Percentiles rank a stretch among this genome's conserved stretches.
phyloP scores from a whole-genome alignment of 1,284 basidiomycete genomes.

The Retiboletus flavoniger region DNA sequence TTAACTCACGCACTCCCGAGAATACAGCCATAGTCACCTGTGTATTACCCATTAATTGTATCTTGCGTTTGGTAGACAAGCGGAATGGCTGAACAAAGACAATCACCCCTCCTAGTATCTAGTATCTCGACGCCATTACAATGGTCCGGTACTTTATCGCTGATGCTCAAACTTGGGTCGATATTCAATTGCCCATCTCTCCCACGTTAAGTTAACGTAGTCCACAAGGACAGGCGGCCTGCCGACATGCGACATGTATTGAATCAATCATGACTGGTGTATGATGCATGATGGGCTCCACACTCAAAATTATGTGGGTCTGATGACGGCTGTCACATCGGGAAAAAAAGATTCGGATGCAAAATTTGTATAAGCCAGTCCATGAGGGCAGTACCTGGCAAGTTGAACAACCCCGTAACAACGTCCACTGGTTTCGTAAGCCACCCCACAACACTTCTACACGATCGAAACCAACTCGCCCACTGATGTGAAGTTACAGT shows the following conservation, averaged over 20 bases:
- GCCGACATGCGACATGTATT: background rate
- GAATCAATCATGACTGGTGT: background rate
- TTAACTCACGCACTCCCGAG: background rate
- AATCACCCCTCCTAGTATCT: background rate
- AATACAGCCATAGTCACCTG: constrained; percentile 6
- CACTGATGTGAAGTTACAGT: constrained; percentile 34
- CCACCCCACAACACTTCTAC: constrained; percentile 3
- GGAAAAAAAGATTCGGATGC: background rate
- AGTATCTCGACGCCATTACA: background rate
- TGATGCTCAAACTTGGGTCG: background rate
- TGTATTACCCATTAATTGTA: constrained; percentile 9
- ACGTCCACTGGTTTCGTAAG: constrained; percentile 13
- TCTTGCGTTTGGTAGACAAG: background rate
- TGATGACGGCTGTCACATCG: background rate
- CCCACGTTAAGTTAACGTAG: background rate
- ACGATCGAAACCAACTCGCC: constrained; percentile 46
- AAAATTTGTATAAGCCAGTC: background rate
- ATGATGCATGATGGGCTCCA: background rate
- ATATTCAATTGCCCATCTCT: background rate
- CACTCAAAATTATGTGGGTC: background rate
- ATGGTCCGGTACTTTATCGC: background rate
- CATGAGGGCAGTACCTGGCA: background rate
- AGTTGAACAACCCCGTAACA: background rate
- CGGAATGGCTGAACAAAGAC: background rate
- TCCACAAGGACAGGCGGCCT: background rate